Base-by-base conservation (phyloP, 2,329 filamentous ascomycete species). In the Cladophialophora exuberans region DNA sequence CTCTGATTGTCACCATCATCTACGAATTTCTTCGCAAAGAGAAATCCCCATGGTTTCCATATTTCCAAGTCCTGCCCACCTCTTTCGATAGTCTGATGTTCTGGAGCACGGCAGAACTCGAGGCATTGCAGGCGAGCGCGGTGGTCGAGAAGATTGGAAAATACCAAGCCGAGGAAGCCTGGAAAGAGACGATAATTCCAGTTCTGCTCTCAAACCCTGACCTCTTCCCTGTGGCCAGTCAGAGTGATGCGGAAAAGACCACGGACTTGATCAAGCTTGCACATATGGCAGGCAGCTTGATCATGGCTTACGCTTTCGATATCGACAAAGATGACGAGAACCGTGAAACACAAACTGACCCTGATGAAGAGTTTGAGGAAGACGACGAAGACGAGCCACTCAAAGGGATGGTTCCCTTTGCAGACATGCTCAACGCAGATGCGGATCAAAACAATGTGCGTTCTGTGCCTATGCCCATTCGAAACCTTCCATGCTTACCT, bases 231-330 rank as follows among this genome's bases (percentile, higher is more conserved):
- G 66, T 70, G 9, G 26, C 64, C 45, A 60, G 60, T 59, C 69
- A 62, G 64, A 72, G 62, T 62, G 38, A 57, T 17, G 26, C 38
- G 7, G 52, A 54, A 10, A 25, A 26, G 22, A 52, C 51, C 15
- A 43, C 76, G 52, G 70, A 77, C 20, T 71, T 86, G 10, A 66
- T 86, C 3, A 65, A 72, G 13, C 69, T 84, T 15, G 87, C 88
- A 48, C 90, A 96, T 69, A 80, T 84, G 6, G 92, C 96, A 86
- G 91, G 89, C 1, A 92, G 87, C 57, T 84, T 88, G 13, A 93
- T 96, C 62, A 95, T 96, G 90, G 87, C 90, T 0, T 96, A 96
- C 68, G 90, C 90, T 0, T 96, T 96, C 68, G 91, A 96, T 63
- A 81, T 96, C 5, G 83, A 61, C 44, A 45, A 52, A 22, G 59